phyloP scores from a whole-genome alignment of 805 yeast genomes.

The Nakazawaea siamensis region DNA sequence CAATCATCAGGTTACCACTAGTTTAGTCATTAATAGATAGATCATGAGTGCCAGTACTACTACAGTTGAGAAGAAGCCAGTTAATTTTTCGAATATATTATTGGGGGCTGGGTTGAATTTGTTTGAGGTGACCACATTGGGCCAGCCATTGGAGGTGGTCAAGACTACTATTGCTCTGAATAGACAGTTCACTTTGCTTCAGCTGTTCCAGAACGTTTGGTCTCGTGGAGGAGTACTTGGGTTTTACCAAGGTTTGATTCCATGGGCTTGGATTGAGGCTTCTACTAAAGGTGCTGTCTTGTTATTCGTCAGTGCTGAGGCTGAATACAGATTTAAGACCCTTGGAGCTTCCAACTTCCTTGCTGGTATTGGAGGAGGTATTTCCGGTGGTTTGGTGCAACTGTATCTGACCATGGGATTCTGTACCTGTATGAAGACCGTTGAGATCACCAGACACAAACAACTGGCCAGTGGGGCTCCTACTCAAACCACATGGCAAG shows the following conservation, averaged over 20 bases:
- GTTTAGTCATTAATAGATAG: background rate
- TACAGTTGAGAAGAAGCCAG: slow-evolving; percentile 60
- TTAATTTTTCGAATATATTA: slow-evolving; percentile 81
- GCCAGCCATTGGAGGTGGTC: slow-evolving; percentile 93
- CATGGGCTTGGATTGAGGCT: slow-evolving; percentile 99
- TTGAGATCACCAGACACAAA: slow-evolving; percentile 89
- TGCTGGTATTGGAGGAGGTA: slow-evolving; percentile 93
- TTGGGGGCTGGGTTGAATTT: slow-evolving; percentile 90
- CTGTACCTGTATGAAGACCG: slow-evolving; percentile 99
- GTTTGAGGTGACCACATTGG: slow-evolving; percentile 89
- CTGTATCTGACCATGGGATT: slow-evolving; percentile 96
- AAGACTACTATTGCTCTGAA: slow-evolving; percentile 99
- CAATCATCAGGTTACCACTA: too few species aligned
- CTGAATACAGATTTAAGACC: slow-evolving; percentile 66
- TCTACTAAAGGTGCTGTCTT: slow-evolving; percentile 98
- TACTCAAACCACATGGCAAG: slow-evolving; percentile 73
- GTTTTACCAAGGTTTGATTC: slow-evolving; percentile 94
- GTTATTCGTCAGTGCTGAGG: slow-evolving; percentile 86
- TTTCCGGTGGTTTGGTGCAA: slow-evolving; percentile 93
- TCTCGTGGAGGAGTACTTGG: slow-evolving; percentile 89
- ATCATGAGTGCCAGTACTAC: background rate
- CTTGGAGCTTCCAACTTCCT: slow-evolving; percentile 70
- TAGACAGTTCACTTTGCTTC: slow-evolving; percentile 57
- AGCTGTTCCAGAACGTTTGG: slow-evolving; percentile 74
- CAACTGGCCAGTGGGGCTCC: slow-evolving; percentile 63